Evolutionary conservation across 768 basidiomycete species (phyloP).

Genomic region (Podaxis rugospora): DNA sequence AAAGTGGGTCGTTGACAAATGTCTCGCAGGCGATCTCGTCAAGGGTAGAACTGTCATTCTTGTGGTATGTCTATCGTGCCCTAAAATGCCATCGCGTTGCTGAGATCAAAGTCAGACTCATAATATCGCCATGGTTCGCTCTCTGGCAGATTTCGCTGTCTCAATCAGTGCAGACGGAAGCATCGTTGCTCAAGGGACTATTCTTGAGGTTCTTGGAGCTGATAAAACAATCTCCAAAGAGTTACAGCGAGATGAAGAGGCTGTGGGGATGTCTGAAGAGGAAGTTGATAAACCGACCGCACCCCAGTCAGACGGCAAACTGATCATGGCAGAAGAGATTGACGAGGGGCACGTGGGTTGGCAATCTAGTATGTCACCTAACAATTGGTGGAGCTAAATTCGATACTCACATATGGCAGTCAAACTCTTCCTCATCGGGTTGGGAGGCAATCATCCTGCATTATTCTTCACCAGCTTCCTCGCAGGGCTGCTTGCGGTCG

Average conservation of each 20-base stretch:
- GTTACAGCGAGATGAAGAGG: conserved; percentile 23
- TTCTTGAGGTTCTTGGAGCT: conserved; percentile 38
- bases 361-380: conserved; percentile 31
- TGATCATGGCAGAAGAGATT: conserved; percentile 60
- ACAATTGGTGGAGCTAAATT: neutral
- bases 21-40: conserved; percentile 73
- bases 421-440: conserved; percentile 29
- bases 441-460: conserved; percentile 27
- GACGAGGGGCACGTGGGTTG: conserved; percentile 55
- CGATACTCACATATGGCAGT: conserved; percentile 16
- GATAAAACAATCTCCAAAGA: conserved; percentile 23
- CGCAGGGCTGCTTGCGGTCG: conserved; percentile 20
- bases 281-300: conserved; percentile 20
- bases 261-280: conserved; percentile 23
- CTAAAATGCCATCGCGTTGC: neutral
- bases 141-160: conserved; percentile 52
- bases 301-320: conserved; percentile 41
- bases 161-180: conserved; percentile 51
- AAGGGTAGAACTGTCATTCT: conserved; percentile 76
- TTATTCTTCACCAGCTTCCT: conserved; percentile 29
- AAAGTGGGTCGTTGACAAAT: conserved; percentile 74
- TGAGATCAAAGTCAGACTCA: conserved; percentile 29
- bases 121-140: conserved; percentile 44
- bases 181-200: conserved; percentile 41
- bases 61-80: conserved; percentile 40